phyloP scores from a whole-genome alignment of 805 yeast species.

The Henningerozyma blattae region DNA sequence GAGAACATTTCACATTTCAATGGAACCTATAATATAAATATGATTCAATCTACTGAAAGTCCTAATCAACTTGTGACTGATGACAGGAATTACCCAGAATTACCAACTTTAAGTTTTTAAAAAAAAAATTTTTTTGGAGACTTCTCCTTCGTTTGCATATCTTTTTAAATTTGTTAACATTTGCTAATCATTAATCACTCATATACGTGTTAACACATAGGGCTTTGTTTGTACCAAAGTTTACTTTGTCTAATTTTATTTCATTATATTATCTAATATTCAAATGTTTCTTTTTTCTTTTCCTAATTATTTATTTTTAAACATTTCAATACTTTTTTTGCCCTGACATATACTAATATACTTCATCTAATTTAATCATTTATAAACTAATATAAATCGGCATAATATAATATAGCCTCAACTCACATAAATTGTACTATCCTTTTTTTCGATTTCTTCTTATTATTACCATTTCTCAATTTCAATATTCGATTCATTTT shows the following conservation, averaged over 20 bases:
- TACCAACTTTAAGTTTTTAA: slow-evolving; percentile 14
- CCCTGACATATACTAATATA: no score
- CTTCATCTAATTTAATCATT: no score
- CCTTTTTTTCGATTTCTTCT: no score
- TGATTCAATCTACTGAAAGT: neutral
- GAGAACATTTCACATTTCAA: slow-evolving; percentile 13
- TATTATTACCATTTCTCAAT: no score
- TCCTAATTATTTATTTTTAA: no score
- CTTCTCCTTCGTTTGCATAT: neutral
- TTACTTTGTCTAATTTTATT: neutral
- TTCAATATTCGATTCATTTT: no score
- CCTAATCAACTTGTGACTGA: neutral
- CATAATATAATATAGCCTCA: no score
- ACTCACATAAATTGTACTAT: no score
- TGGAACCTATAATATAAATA: neutral
- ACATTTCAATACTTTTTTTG: no score
- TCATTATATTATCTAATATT: slow-evolving; percentile 1
- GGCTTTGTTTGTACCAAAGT: neutral
- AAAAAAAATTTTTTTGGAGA: neutral
- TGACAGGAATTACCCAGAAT: slow-evolving; percentile 15
- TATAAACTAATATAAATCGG: no score
- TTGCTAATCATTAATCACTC: neutral
- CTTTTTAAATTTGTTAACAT: neutral
- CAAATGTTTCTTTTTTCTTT: neutral
- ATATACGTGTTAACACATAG: neutral